Conservation (phyloP, 768 basidiomycete genomes). For the Strobilomyces confusus region DNA sequence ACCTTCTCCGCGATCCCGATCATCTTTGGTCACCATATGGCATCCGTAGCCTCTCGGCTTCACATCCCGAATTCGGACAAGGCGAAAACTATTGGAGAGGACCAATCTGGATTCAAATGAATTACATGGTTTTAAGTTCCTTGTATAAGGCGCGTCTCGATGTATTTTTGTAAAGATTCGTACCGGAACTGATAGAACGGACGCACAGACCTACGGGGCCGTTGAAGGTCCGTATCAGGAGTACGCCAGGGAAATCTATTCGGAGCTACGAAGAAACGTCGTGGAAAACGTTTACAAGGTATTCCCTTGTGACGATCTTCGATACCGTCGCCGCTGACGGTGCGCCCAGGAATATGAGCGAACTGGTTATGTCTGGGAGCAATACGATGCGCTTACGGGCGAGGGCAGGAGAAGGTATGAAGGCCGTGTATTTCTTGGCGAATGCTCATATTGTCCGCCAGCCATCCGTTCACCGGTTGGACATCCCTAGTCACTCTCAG, state of each 20-base stretch:
- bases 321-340: slow-evolving; percentile 5
- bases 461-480: slow-evolving; percentile 98
- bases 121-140: slow-evolving; percentile 81
- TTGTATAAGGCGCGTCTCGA: slow-evolving; percentile 59
- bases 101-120: slow-evolving; percentile 97
- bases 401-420: slow-evolving; percentile 81
- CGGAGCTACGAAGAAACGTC: slow-evolving; percentile 74
- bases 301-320: slow-evolving; percentile 2
- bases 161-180: not conserved
- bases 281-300: slow-evolving; percentile 79
- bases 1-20: slow-evolving; percentile 71
- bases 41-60: slow-evolving; percentile 81
- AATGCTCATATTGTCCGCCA: slow-evolving; percentile 28
- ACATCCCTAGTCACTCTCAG: slow-evolving; percentile 86
- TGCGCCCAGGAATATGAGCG: slow-evolving; percentile 74
- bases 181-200: not conserved
- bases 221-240: slow-evolving; percentile 78
- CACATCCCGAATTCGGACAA: slow-evolving; percentile 83
- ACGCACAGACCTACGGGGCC: slow-evolving; percentile 64
- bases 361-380: slow-evolving; percentile 97
- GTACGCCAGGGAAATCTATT: slow-evolving; percentile 75
- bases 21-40: slow-evolving; percentile 93
- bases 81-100: slow-evolving; percentile 99
- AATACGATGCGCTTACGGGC: slow-evolving; percentile 83
- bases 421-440: not conserved